Evolutionary conservation across 306 rosid species (phyloP).

Genomic region (Acacia acuminata): DNA sequence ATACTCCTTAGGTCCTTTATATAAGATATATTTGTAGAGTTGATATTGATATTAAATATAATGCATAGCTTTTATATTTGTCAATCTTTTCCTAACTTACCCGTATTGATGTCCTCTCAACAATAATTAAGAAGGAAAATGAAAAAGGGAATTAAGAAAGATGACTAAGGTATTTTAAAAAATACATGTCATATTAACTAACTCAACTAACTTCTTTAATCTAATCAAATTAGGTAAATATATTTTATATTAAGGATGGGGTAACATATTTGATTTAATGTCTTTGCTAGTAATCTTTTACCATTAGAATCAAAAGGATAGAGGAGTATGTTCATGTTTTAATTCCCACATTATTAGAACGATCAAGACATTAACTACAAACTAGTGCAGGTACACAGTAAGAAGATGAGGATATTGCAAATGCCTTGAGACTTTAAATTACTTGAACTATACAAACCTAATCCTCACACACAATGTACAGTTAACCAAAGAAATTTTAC

Average conservation of each 20-base stretch:
- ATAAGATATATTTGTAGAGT: too few species aligned
- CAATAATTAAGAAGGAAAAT: too few species aligned
- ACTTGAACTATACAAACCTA: conserved; percentile 23
- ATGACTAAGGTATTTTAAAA: too few species aligned
- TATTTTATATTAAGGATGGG: too few species aligned
- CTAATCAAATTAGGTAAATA: too few species aligned
- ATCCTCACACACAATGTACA: conserved; percentile 10
- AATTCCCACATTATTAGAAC: background rate
- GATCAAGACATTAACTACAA: background rate
- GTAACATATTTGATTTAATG: background rate
- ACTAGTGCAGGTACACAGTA: background rate
- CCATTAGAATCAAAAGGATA: background rate
- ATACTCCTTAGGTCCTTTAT: background rate
- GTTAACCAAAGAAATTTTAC: conserved; percentile 3
- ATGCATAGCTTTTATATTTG: too few species aligned
- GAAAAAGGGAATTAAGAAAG: too few species aligned
- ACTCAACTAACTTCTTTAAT: too few species aligned
- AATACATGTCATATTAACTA: too few species aligned
- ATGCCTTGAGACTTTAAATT: background rate
- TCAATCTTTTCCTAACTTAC: too few species aligned
- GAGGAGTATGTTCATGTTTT: background rate
- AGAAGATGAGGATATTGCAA: background rate
- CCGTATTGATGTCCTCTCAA: too few species aligned
- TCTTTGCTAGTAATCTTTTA: background rate
- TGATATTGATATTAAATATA: too few species aligned